phyloP scores from a whole-genome alignment of 2,329 filamentous ascomycete species.

The Clarireedia sp. region DNA sequence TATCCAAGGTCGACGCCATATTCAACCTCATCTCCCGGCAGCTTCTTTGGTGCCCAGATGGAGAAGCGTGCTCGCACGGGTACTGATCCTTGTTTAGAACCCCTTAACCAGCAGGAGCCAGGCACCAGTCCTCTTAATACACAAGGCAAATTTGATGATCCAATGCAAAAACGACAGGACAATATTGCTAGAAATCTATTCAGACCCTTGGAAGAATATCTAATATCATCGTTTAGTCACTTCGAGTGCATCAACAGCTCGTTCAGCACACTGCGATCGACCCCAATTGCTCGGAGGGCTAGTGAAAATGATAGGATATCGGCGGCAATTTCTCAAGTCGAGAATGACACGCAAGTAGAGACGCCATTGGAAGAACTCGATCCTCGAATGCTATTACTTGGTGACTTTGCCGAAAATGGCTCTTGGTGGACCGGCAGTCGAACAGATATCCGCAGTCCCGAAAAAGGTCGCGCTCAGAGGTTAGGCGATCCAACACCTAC shows the following conservation, averaged over 20 bases:
- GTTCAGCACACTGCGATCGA: constrained; percentile 50
- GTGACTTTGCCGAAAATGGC: constrained; percentile 73
- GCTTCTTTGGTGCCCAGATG: constrained; percentile 15
- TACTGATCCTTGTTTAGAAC: constrained; percentile 1
- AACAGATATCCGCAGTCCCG: constrained; percentile 33
- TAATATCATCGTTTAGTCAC: constrained; percentile 59
- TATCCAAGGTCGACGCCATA: constrained; percentile 14
- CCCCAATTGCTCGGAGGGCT: constrained; percentile 23
- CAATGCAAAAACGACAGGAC: constrained; percentile 31
- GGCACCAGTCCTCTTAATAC: constrained; percentile 4
- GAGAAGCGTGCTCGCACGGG: constrained; percentile 4
- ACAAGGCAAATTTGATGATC: background rate
- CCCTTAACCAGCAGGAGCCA: background rate
- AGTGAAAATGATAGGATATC: constrained; percentile 21
- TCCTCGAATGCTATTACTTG: constrained; percentile 64
- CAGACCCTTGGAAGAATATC: constrained; percentile 68
- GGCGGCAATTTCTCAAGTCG: constrained; percentile 22
- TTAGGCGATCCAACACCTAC: constrained; percentile 15
- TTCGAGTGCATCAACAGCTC: constrained; percentile 69
- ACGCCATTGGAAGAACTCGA: constrained; percentile 53
- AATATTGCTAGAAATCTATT: constrained; percentile 53
- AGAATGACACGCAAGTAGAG: constrained; percentile 27
- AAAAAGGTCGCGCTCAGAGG: constrained; percentile 28
- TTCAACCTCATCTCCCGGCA: constrained; percentile 23
- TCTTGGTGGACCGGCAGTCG: constrained; percentile 67